phyloP scores from a whole-genome alignment of 2,329 filamentous ascomycete genomes.

The Ascocoryne sarcoides region DNA sequence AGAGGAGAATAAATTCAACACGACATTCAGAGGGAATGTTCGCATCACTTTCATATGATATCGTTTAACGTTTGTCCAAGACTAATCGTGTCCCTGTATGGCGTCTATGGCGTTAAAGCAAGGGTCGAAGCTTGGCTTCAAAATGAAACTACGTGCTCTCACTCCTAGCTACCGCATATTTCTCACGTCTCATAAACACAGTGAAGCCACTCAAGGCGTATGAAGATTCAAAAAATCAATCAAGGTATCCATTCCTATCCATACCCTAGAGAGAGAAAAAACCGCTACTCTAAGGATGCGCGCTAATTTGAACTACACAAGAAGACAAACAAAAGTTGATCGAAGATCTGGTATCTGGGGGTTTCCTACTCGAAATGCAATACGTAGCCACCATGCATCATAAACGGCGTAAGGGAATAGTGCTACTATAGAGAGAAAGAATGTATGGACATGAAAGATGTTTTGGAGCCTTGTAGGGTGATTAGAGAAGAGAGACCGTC shows the following conservation, averaged over 20 bases:
- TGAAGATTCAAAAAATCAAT: background rate
- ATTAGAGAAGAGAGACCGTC: background rate
- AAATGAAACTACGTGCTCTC: no score
- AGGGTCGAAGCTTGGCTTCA: no score
- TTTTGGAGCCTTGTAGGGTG: background rate
- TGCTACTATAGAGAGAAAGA: background rate
- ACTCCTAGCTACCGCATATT: no score
- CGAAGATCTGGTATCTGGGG: slow-evolving; percentile 2
- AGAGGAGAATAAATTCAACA: no score
- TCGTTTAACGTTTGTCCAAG: no score
- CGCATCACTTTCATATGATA: no score
- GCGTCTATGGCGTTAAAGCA: no score
- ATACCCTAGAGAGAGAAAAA: no score
- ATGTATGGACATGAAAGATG: slow-evolving; percentile 1
- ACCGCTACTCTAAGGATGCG: background rate
- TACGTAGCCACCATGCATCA: background rate
- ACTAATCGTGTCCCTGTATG: no score
- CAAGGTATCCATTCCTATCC: background rate
- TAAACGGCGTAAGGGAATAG: background rate
- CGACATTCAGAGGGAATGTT: no score
- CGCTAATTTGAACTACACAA: background rate
- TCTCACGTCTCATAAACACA: no score
- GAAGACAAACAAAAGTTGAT: slow-evolving; percentile 2
- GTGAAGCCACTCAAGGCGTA: no score
- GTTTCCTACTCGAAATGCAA: background rate